phyloP scores from a whole-genome alignment of 441 rosid genomes.

The Kokia cookei region DNA sequence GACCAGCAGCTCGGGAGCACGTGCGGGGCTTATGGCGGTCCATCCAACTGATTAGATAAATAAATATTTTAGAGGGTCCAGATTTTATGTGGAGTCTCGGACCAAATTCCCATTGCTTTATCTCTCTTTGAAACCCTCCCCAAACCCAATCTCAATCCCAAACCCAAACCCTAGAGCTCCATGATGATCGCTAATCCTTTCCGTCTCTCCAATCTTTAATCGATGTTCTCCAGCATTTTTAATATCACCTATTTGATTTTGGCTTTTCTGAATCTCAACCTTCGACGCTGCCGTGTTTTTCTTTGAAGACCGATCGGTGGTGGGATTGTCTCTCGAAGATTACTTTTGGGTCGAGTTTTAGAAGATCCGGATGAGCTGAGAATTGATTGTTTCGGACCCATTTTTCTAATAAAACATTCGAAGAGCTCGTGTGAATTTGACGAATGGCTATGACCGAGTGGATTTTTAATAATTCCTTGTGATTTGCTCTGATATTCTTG shows the following conservation, averaged over 20 bases:
- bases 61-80: background rate
- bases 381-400: background rate
- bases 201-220: background rate
- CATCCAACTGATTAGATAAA: background rate
- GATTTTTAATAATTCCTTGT: background rate
- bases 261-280: background rate
- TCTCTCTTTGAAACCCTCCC: background rate
- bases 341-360: background rate
- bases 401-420: background rate
- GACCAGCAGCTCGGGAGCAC: background rate
- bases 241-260: background rate
- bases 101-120: background rate
- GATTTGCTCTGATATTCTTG: background rate
- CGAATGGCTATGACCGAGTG: background rate
- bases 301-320: slow-evolving; percentile 1
- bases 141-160: background rate
- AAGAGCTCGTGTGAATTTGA: slow-evolving; percentile 2
- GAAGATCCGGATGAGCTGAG: background rate
- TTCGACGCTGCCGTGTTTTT: background rate
- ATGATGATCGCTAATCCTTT: background rate
- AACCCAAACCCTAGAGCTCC: background rate
- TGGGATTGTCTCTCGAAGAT: background rate
- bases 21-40: background rate
- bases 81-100: background rate
- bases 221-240: background rate